Percentiles rank a stretch among this genome's conserved stretches.
phyloP scores from a whole-genome alignment of 164 flowering plant species.

The Annona squamosa region DNA sequence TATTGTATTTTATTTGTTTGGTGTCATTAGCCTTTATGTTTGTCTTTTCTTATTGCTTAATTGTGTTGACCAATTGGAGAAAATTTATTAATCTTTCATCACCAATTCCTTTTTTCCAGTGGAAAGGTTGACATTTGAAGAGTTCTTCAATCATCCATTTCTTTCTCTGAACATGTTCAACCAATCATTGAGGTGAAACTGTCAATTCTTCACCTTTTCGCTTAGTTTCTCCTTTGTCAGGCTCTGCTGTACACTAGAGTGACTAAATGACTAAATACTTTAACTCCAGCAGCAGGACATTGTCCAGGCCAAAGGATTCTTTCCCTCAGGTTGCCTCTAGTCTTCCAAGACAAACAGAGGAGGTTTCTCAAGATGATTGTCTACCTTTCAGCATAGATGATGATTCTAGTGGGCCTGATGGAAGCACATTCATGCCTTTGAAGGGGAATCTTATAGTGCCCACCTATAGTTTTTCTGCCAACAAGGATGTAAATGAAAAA shows the following conservation, averaged over 20 bases:
- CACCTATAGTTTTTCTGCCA: constrained; percentile 44
- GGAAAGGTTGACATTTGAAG: constrained; percentile 93
- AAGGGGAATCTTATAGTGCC: constrained; percentile 41
- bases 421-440: constrained; percentile 41
- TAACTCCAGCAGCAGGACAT: constrained; percentile 30
- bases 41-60: background rate
- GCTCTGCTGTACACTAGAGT: background rate
- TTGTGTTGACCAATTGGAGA: background rate
- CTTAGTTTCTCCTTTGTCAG: background rate
- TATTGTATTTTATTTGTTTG: background rate
- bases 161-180: constrained; percentile 34
- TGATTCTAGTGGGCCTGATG: constrained; percentile 60
- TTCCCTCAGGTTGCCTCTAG: constrained; percentile 34
- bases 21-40: background rate
- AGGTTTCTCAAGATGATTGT: constrained; percentile 67
- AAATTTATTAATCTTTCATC: background rate
- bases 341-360: constrained; percentile 37
- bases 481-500: constrained; percentile 25
- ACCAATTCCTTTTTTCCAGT: constrained; percentile 37
- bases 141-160: constrained; percentile 87
- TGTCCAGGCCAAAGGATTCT: constrained; percentile 27
- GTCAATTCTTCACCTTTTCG: background rate
- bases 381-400: constrained; percentile 73
- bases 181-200: constrained; percentile 42
- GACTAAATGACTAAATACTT: constrained; percentile 7